These are phyloP conservation scores for Trichoderma sp. DNA, from an alignment of 2,329 filamentous ascomycete species.

Conservation along the genomic window DNA sequence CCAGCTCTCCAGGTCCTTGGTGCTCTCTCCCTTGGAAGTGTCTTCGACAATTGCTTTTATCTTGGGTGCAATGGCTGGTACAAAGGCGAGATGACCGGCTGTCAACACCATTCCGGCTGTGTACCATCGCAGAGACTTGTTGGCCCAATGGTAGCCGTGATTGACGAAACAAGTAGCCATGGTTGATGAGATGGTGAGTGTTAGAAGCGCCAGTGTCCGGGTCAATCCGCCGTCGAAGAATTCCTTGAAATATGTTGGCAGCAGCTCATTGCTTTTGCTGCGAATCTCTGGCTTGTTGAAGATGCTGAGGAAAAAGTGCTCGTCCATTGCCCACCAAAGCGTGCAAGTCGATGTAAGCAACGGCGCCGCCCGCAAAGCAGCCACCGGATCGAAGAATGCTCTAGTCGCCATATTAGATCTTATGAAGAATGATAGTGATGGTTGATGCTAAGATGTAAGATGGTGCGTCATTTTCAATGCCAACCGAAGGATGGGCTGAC, in stretches of 20 bases:
- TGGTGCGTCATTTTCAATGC: background rate
- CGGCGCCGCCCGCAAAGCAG: conserved; percentile 47
- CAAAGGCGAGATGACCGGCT: conserved; percentile 41
- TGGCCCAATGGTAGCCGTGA: conserved; percentile 31
- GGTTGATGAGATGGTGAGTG: conserved; percentile 38
- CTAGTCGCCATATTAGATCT: background rate
- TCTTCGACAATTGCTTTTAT: conserved; percentile 40
- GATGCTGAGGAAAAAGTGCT: conserved; percentile 47
- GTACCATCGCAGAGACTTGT: conserved; percentile 42
- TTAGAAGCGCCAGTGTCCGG: conserved; percentile 42
- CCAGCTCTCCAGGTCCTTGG: conserved; percentile 9
- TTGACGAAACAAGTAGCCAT: conserved; percentile 4
- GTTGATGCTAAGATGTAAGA: background rate
- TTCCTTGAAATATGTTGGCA: conserved; percentile 47
- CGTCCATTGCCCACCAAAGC: conserved; percentile 51
- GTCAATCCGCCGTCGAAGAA: conserved; percentile 47
- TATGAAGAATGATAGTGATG: background rate
- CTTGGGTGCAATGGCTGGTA: conserved; percentile 41
- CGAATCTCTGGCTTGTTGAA: conserved; percentile 41
- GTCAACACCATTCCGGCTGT: conserved; percentile 39
- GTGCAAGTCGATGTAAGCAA: conserved; percentile 53
- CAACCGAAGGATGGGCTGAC: background rate
- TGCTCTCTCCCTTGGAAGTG: conserved; percentile 30
- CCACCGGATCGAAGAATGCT: conserved; percentile 10
- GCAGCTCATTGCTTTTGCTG: conserved; percentile 33